Percentiles rank a stretch among this genome's conserved stretches.
Conservation (phyloP, 1,284 basidiomycete species). For the Cryptococcus sp. region DNA sequence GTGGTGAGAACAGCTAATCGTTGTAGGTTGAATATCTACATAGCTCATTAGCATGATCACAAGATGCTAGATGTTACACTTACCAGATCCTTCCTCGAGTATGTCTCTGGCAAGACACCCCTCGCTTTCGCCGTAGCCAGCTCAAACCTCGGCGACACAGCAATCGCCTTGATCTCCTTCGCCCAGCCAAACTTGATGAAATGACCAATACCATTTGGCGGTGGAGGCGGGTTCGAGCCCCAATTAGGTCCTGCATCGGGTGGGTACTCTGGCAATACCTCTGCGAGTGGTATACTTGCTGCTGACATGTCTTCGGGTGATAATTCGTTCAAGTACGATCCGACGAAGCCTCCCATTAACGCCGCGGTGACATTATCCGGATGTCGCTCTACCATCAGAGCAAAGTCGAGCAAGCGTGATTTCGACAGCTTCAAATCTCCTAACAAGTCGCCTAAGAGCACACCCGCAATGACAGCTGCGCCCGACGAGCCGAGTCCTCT, state of each 20-base stretch:
- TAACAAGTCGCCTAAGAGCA: constrained; percentile 82
- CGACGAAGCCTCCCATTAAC: constrained; percentile 96
- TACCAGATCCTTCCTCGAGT: constrained; percentile 89
- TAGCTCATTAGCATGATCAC: neutral
- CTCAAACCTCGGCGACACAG: constrained; percentile 95
- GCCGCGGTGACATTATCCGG: constrained; percentile 99
- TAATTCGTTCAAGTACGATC: constrained; percentile 90
- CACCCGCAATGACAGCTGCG: constrained; percentile 95
- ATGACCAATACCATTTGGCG: constrained; percentile 90
- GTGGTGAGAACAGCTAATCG: constrained; percentile 96
- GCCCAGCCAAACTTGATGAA: constrained; percentile 91
- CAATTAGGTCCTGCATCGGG: constrained; percentile 86
- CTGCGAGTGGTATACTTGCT: constrained; percentile 87
- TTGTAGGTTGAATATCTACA: constrained; percentile 97
- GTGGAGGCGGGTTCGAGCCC: constrained; percentile 83
- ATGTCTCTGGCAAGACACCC: constrained; percentile 77
- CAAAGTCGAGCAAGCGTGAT: constrained; percentile 86
- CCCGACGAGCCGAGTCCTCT: constrained; percentile 96
- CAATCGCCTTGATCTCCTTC: constrained; percentile 82
- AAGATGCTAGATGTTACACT: constrained; percentile 46
- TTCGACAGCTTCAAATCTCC: constrained; percentile 70
- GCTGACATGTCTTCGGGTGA: constrained; percentile 68
- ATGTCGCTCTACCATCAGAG: constrained; percentile 98
- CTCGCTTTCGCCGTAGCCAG: constrained; percentile 93
- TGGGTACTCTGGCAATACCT: constrained; percentile 96